Conservation (phyloP, 768 basidiomycete genomes). For the Phylloporus sp. region DNA sequence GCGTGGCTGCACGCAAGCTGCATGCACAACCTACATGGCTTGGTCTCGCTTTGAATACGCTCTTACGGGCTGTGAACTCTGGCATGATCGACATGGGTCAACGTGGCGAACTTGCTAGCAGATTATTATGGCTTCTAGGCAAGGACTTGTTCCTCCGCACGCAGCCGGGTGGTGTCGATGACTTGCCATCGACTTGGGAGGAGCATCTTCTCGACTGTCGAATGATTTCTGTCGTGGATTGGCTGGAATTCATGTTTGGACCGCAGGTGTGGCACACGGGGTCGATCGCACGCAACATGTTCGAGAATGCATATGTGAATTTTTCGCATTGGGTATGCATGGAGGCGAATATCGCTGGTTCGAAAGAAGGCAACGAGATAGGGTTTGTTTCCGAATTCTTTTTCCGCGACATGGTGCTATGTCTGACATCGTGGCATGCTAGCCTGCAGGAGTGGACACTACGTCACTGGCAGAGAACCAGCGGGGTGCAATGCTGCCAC, state of each 20-base stretch:
- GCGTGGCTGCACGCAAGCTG: background rate
- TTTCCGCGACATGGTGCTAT: background rate
- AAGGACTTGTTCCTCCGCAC: constrained; percentile 3
- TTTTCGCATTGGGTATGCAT: too few species aligned
- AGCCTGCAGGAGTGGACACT: constrained; percentile 5
- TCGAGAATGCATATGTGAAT: constrained; percentile 7
- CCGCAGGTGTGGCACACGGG: background rate
- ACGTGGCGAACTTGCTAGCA: constrained; percentile 3
- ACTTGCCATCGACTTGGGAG: background rate
- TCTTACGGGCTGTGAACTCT: background rate
- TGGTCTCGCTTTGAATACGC: background rate
- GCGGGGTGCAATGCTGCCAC: constrained; percentile 14
- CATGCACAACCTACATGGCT: background rate
- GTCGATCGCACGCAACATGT: background rate
- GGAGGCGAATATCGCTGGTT: constrained; percentile 1
- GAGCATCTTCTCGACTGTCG: constrained; percentile 6
- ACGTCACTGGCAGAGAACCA: constrained; percentile 14
- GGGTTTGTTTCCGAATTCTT: background rate
- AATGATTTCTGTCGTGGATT: constrained; percentile 9
- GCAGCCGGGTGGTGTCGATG: too few species aligned
- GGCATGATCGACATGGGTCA: constrained; percentile 7
- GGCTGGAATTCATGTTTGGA: constrained; percentile 12
- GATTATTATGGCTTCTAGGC: constrained; percentile 4
- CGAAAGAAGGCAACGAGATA: background rate
- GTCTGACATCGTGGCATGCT: background rate